Conservation (phyloP, 345 rosid genomes). For the Eucalyptus paniculata region DNA sequence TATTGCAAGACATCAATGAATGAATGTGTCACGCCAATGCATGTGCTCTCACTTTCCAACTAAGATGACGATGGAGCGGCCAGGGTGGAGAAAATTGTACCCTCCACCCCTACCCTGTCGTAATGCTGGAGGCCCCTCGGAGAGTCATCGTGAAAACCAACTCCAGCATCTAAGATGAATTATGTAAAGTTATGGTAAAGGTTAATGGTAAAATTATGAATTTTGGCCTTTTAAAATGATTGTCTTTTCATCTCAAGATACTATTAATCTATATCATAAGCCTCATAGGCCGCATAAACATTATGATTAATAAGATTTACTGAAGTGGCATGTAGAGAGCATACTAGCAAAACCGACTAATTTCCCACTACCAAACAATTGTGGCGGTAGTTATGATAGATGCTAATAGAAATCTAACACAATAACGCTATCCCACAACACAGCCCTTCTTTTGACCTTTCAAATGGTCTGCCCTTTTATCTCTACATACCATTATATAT, state of each 20-base stretch:
- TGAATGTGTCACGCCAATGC: neutral
- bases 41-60: neutral
- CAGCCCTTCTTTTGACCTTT: neutral
- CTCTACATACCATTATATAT: neutral
- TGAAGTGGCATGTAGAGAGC: neutral
- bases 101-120: neutral
- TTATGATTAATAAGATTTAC: neutral
- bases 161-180: neutral
- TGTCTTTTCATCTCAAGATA: neutral
- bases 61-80: neutral
- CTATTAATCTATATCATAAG: neutral
- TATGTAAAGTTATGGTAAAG: neutral
- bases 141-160: neutral
- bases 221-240: neutral
- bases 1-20: no score
- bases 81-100: no score
- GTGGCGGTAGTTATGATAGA: neutral
- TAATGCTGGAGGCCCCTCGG: neutral
- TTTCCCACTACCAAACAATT: neutral
- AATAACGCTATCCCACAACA: neutral
- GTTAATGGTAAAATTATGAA: neutral
- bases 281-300: neutral
- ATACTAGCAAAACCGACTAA: neutral
- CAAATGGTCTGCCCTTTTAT: neutral
- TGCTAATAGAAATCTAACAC: neutral